Percentiles rank a stretch among this genome's conserved stretches.
These are phyloP conservation scores for Colletotrichum truncatum DNA, from an alignment of 2,329 filamentous ascomycete species.

Conservation along the genomic window DNA sequence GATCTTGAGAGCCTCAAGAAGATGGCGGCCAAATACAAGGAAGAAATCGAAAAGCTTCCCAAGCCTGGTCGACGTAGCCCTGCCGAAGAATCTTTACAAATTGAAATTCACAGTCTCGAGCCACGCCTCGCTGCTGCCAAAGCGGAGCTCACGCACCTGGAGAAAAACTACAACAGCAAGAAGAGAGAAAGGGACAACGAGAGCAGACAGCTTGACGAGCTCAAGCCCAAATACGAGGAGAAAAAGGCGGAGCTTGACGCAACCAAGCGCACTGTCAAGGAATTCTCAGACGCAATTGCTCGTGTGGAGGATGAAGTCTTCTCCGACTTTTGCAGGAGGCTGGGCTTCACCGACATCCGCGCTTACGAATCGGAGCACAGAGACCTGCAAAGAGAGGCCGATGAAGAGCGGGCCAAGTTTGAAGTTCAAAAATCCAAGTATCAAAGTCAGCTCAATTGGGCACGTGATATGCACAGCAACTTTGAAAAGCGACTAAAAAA, in stretches of 20 bases:
- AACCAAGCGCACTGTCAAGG: slow-evolving; percentile 57
- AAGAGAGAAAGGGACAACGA: slow-evolving; percentile 81
- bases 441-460: slow-evolving; percentile 68
- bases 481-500: slow-evolving; percentile 75
- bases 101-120: slow-evolving; percentile 82
- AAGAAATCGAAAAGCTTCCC: slow-evolving; percentile 82
- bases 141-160: slow-evolving; percentile 80
- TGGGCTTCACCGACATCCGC: slow-evolving; percentile 89
- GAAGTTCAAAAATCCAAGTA: slow-evolving; percentile 84
- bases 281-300: slow-evolving; percentile 72
- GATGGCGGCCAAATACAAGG: slow-evolving; percentile 77
- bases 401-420: slow-evolving; percentile 87
- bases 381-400: slow-evolving; percentile 88
- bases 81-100: slow-evolving; percentile 83
- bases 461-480: slow-evolving; percentile 59
- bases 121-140: slow-evolving; percentile 76
- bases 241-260: slow-evolving; percentile 75
- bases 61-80: slow-evolving; percentile 78
- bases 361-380: slow-evolving; percentile 95
- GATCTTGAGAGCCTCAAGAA: slow-evolving; percentile 88
- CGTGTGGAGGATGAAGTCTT: slow-evolving; percentile 91
- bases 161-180: slow-evolving; percentile 87
- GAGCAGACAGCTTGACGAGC: slow-evolving; percentile 76
- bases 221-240: slow-evolving; percentile 80
- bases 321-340: slow-evolving; percentile 81